Conservation (phyloP, 2,329 filamentous ascomycete species). For the Aspergillus brasiliensis region DNA sequence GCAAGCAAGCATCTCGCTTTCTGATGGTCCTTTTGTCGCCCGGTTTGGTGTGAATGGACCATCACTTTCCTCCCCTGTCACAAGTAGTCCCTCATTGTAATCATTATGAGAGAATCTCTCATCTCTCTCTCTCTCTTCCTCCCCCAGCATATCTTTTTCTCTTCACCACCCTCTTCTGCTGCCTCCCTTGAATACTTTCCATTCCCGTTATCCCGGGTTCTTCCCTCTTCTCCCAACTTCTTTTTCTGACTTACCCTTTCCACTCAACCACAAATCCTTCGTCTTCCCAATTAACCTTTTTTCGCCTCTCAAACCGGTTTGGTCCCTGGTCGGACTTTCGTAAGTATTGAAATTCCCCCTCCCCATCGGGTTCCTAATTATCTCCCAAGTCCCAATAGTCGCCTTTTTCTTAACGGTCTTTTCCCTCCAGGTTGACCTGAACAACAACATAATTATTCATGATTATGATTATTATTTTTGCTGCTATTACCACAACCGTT, state of each 20-base stretch:
- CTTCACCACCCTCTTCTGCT: constrained; percentile 6
- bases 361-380: background rate
- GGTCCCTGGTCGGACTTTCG: constrained; percentile 11
- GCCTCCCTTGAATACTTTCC: constrained; percentile 9
- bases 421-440: background rate
- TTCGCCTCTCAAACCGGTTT: constrained; percentile 3
- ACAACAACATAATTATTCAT: background rate
- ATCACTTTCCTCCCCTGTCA: too few species aligned
- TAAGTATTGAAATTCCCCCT: background rate
- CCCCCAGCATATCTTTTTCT: background rate
- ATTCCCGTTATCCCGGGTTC: constrained; percentile 8
- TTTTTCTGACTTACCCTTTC: background rate
- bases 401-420: background rate
- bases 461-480: constrained; percentile 2
- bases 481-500: background rate
- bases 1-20: too few species aligned
- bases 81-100: background rate
- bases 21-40: too few species aligned
- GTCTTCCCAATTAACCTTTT: constrained; percentile 5
- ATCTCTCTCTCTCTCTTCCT: background rate
- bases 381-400: background rate
- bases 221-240: constrained; percentile 15
- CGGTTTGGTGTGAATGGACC: too few species aligned
- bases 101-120: background rate
- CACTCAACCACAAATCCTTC: background rate